Evolutionary conservation across 768 basidiomycete species (phyloP), one percentile per base, ranked within the genome.

Genomic region (Austroboletus eburneus): DNA sequence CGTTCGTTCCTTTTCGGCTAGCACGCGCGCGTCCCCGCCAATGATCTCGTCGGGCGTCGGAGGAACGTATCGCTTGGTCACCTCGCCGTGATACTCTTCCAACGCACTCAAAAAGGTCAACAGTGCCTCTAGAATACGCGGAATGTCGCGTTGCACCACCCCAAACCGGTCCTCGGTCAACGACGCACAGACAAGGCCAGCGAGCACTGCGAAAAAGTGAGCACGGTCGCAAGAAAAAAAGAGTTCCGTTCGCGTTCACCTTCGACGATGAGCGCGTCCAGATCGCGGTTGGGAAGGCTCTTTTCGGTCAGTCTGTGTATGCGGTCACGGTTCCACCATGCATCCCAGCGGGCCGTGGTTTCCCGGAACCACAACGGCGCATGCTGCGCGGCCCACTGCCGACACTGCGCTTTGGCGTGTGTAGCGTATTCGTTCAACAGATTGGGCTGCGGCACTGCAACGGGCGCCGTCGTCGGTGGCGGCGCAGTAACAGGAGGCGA

Each of bases 111-210:
- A 72, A 69, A 84, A 86, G 0, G 76, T 75, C 12, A 86, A 61
- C 52, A 92, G 69, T 0, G 85, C 85, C 62, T 94, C 91, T 3
- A 94, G 63, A 23, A 91, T 80, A 49, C 79, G 81, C 0, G 90
- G 85, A 17, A 91, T 87, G 59, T 93, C 91, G 10, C 86, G 74
- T 61, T 93, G 91, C 12, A 91, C 87, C 27, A 83, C 78, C 18
- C 91, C 91, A 58, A 84, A 91, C 17, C 76, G 74, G 67, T 94
- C 91, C 62, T 92, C 91, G 1, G 73, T 71, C 13, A 93, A 68
- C 4, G 91, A 92, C 0, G 83, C 79, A 48, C 81, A 85, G 7
- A 78, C 73, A 8, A 92, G 70, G 40, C 76, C 74, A 2, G 85
- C 77, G 4, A 93, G 70, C 5, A 80, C 37, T 70, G 67, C 12